Percentiles rank a stretch among this genome's conserved stretches.
These are phyloP conservation scores for Clonostachys rhizophaga DNA, from an alignment of 2,329 filamentous ascomycete species.

Conservation along the genomic window DNA sequence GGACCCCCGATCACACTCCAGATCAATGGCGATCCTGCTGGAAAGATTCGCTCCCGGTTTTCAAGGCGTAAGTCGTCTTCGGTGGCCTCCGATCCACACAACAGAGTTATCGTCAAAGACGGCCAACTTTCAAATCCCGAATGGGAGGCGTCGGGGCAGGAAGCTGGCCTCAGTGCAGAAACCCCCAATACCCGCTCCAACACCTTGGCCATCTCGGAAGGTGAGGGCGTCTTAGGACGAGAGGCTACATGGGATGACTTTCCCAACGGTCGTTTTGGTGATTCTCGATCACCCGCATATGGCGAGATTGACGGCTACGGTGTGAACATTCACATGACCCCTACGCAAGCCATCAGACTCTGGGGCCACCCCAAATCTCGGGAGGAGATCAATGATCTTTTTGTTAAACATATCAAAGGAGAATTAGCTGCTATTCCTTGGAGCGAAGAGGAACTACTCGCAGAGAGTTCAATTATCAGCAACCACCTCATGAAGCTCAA, in stretches of 20 bases:
- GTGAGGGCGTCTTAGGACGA: slow-evolving; percentile 80
- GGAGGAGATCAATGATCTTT: slow-evolving; percentile 74
- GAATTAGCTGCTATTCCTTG: slow-evolving; percentile 81
- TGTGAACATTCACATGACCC: slow-evolving; percentile 86
- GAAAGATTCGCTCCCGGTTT: slow-evolving; percentile 24
- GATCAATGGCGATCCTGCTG: slow-evolving; percentile 42
- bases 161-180: slow-evolving; percentile 71
- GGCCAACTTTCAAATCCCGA: slow-evolving; percentile 51
- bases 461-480: slow-evolving; percentile 81
- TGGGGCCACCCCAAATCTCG: slow-evolving; percentile 75
- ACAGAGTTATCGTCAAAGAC: slow-evolving; percentile 77
- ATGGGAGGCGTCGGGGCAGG: slow-evolving; percentile 69
- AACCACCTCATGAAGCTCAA: slow-evolving; percentile 73
- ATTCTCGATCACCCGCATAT: slow-evolving; percentile 87
- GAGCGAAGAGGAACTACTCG: slow-evolving; percentile 83
- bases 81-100: slow-evolving; percentile 79
- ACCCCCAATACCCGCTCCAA: slow-evolving; percentile 75
- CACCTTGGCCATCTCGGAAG: slow-evolving; percentile 90
- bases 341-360: slow-evolving; percentile 74
- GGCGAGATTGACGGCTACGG: slow-evolving; percentile 98
- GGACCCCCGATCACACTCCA: slow-evolving; percentile 16
- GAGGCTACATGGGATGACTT: slow-evolving; percentile 99
- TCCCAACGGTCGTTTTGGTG: slow-evolving; percentile 93
- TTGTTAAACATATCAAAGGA: slow-evolving; percentile 76
- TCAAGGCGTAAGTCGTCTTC: slow-evolving; percentile 64